phyloP scores from a whole-genome alignment of 2,329 filamentous ascomycete species.

The Ophiostoma sp. region DNA sequence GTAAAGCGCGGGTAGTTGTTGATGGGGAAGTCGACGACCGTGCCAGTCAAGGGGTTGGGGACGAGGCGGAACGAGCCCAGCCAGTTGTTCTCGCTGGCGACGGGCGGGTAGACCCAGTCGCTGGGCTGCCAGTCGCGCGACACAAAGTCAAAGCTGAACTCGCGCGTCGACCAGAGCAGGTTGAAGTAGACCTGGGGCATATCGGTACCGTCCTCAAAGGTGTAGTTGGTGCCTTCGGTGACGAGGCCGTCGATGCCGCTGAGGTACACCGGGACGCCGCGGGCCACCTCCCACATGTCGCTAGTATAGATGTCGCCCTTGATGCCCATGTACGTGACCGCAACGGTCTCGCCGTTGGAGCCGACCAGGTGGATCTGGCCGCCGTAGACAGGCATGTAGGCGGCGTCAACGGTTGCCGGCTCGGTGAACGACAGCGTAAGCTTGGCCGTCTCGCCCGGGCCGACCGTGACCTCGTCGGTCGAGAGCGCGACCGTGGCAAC shows the following conservation, averaged over 20 bases:
- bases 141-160: constrained; percentile 27
- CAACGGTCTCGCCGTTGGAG: constrained; percentile 34
- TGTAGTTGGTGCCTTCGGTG: constrained; percentile 3
- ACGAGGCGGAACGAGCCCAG: constrained; percentile 16
- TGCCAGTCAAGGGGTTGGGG: not conserved
- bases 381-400: constrained; percentile 34
- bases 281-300: constrained; percentile 2
- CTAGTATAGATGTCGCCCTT: constrained; percentile 1
- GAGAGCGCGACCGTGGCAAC: not conserved
- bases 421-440: not conserved
- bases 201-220: constrained; percentile 11
- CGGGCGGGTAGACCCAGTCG: constrained; percentile 24
- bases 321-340: constrained; percentile 33
- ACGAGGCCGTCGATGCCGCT: not conserved
- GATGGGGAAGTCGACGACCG: constrained; percentile 16
- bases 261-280: not conserved
- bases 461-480: constrained; percentile 11
- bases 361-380: constrained; percentile 34
- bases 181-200: constrained; percentile 27
- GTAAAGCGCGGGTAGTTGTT: constrained; percentile 13
- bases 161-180: constrained; percentile 26
- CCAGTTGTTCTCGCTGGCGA: constrained; percentile 21
- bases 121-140: constrained; percentile 16
- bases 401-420: constrained; percentile 25
- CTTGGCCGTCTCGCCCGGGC: not conserved